Evolutionary conservation across 2,329 filamentous ascomycete genomes (phyloP), one percentile per base, ranked within the genome.

Genomic region (Sporothrix globosa): DNA sequence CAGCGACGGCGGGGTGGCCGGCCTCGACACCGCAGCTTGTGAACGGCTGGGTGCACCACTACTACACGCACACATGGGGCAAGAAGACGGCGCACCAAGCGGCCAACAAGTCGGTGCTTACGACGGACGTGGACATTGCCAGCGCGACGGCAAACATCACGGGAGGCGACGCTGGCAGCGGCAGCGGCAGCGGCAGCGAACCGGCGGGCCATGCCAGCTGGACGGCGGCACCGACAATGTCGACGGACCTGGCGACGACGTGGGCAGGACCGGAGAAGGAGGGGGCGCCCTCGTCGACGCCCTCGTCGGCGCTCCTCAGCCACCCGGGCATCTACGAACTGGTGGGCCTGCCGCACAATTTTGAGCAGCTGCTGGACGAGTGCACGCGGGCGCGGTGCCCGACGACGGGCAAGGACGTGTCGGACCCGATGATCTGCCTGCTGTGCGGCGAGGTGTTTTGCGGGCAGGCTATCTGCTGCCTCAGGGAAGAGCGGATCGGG

Each of bases 361-460:
- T 93, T 78, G 96, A 98, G 79, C 91, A 89, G 2, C 84, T 99
- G 50, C 97, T 97, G 71, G 95, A 97, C 77, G 94, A 97, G 80
- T 92, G 93, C 34, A 95, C 96, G 75, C 90, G 89, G 73, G 85
- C 91, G 68, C 89, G 87, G 66, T 99, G 96, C 77, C 93, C 93
- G 0, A 96, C 90, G 1, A 97, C 93, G 1, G 93, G 93, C 74
- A 96, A 96, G 78, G 95, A 97, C 75, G 83, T 99, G 67, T 91
- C 90, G 2, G 96, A 99, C 79, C 93, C 96, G 0, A 92, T 91
- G 74, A 88, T 99, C 50, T 99, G 96, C 77, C 86, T 99, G 52
- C 93, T 97, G 82, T 99, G 96, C 77, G 95, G 96, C 46, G 93
- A 94, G n/a, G 92, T 99, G 53, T 95, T 97, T 80, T 99, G 96